Percentiles rank a stretch among this genome's conserved stretches.
Evolutionary conservation across 2,329 filamentous ascomycete species (phyloP).

Genomic region (Penicillium sp.): DNA sequence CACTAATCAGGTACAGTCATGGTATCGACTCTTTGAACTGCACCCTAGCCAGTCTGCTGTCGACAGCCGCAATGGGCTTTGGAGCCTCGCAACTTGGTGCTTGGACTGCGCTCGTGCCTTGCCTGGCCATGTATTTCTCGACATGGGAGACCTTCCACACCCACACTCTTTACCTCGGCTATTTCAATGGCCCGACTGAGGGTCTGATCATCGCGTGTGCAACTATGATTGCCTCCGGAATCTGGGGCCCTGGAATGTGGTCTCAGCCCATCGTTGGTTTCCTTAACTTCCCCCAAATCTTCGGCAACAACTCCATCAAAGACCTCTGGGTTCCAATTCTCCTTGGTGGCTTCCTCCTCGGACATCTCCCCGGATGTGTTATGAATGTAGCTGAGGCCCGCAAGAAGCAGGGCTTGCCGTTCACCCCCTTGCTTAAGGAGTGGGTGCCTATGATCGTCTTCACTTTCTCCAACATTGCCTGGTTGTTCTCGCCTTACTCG

Average conservation of each 20-base stretch:
- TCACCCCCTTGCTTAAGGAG: constrained; percentile 83
- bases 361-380: constrained; percentile 86
- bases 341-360: constrained; percentile 62
- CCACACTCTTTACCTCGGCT: constrained; percentile 91
- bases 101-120: constrained; percentile 87
- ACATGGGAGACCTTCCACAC: constrained; percentile 99
- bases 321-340: constrained; percentile 84
- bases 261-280: constrained; percentile 69
- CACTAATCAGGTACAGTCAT: constrained; percentile 56
- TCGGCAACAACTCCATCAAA: constrained; percentile 72
- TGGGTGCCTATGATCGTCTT: constrained; percentile 91
- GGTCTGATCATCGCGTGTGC: constrained; percentile 83
- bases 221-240: constrained; percentile 83
- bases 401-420: constrained; percentile 66
- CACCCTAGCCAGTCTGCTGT: constrained; percentile 84
- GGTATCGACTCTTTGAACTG: constrained; percentile 98
- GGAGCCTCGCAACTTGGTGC: constrained; percentile 81
- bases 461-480: constrained; percentile 70
- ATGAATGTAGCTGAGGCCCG: constrained; percentile 80
- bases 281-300: constrained; percentile 62
- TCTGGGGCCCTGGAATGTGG: constrained; percentile 87
- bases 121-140: constrained; percentile 97
- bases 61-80: constrained; percentile 89
- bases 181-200: constrained; percentile 96
- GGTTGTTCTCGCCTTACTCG: constrained; percentile 89